These are phyloP conservation scores for Sordariomycetes sp. DNA, from an alignment of 2,329 filamentous ascomycete species.

Conservation along the genomic window DNA sequence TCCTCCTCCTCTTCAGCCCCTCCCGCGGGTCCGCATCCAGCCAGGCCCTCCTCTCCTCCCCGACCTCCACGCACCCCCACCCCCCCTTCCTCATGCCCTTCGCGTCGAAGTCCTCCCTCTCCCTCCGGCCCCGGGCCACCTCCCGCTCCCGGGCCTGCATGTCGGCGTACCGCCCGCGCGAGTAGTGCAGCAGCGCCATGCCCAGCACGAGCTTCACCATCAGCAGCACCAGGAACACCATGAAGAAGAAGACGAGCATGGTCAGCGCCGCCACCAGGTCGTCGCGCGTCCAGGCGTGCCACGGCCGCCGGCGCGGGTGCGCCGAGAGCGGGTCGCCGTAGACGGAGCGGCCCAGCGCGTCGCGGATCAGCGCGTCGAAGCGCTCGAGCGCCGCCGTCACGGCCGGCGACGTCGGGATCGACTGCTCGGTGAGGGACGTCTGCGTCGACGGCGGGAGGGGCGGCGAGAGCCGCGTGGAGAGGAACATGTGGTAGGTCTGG, in stretches of 20 bases:
- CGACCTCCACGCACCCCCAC: constrained; percentile 78
- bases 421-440: constrained; percentile 55
- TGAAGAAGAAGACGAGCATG: constrained; percentile 79
- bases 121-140: constrained; percentile 31
- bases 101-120: constrained; percentile 50
- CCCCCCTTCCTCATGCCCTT: constrained; percentile 69
- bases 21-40: constrained; percentile 81
- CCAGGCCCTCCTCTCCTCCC: constrained; percentile 75
- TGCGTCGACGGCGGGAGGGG: constrained; percentile 56
- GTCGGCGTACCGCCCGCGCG: constrained; percentile 64
- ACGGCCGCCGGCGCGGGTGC: constrained; percentile 22
- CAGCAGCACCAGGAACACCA: constrained; percentile 74
- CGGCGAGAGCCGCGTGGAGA: constrained; percentile 73
- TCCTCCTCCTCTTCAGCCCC: constrained; percentile 43
- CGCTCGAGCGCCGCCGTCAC: constrained; percentile 69
- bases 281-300: constrained; percentile 54
- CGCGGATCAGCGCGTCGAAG: constrained; percentile 65
- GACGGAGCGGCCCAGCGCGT: constrained; percentile 63
- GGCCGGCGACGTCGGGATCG: constrained; percentile 56
- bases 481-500: constrained; percentile 97
- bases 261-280: constrained; percentile 66
- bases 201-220: constrained; percentile 79
- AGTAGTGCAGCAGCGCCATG: constrained; percentile 73
- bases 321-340: constrained; percentile 36
- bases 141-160: constrained; percentile 65